These are phyloP conservation scores for Alloteropsis semialata DNA, from an alignment of 176 grass and related monocot species.

Conservation along the genomic window DNA sequence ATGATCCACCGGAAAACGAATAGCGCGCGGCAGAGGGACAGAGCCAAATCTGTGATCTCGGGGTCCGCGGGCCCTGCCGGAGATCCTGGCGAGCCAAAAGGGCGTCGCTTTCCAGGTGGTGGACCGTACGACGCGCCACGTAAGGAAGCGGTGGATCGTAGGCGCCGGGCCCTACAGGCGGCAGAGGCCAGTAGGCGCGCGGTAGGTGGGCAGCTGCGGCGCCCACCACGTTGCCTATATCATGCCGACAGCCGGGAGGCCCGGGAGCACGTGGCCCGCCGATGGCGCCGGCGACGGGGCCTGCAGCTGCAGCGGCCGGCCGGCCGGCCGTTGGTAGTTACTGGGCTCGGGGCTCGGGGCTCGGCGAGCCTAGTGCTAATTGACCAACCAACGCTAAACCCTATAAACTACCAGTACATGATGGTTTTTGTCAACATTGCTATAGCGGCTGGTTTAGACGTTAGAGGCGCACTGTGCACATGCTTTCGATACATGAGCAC, in stretches of 20 bases:
- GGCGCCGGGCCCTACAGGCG: no score
- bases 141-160: conserved; percentile 25
- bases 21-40: background rate
- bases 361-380: background rate
- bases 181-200: background rate
- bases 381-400: background rate
- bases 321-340: conserved; percentile 46
- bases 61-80: background rate
- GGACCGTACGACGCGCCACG: conserved; percentile 31
- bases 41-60: conserved; percentile 8
- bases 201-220: conserved; percentile 6
- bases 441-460: background rate
- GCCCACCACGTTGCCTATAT: conserved; percentile 48
- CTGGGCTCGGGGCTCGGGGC: conserved; percentile 31
- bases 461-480: background rate
- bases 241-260: conserved; percentile 34
- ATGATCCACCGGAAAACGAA: background rate
- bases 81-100: conserved; percentile 19
- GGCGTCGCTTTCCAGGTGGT: conserved; percentile 35
- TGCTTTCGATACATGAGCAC: background rate
- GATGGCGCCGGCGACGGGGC: background rate
- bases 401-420: background rate
- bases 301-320: no score
- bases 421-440: background rate
- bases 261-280: conserved; percentile 42